phyloP scores from a whole-genome alignment of 2,329 filamentous ascomycete genomes.

The Neofusicoccum parvum region DNA sequence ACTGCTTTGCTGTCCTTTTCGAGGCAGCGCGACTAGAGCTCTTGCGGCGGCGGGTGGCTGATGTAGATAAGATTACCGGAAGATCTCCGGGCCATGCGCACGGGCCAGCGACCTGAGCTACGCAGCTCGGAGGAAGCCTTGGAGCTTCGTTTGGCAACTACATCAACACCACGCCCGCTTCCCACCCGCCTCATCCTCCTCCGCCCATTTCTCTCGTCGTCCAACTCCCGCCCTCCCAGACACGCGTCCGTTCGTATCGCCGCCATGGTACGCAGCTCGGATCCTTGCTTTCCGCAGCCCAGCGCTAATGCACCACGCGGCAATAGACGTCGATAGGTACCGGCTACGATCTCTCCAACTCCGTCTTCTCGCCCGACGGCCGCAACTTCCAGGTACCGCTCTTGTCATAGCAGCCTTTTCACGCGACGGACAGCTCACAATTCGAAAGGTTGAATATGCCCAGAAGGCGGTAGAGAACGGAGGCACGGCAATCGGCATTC shows the following conservation, averaged over 20 bases:
- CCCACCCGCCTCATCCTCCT: slow-evolving; percentile 18
- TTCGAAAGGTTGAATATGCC: slow-evolving; percentile 78
- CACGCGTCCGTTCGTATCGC: neutral
- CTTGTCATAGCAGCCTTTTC: neutral
- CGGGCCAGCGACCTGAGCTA: neutral
- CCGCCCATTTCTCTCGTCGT: neutral
- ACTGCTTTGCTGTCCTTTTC: slow-evolving; percentile 6
- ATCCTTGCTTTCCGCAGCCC: neutral
- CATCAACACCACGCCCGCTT: slow-evolving; percentile 9
- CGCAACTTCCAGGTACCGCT: slow-evolving; percentile 87
- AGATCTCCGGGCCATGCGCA: neutral
- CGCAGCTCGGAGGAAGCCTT: slow-evolving; percentile 19
- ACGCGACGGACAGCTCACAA: slow-evolving; percentile 20
- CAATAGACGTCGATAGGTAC: slow-evolving; percentile 96
- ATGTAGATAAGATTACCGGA: slow-evolving; percentile 15
- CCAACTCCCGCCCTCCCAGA: neutral
- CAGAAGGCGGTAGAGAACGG: slow-evolving; percentile 98
- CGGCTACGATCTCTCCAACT: slow-evolving; percentile 98
- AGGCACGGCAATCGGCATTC: slow-evolving; percentile 92
- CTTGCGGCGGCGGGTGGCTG: neutral
- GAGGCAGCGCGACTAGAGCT: neutral
- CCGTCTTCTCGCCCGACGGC: slow-evolving; percentile 98
- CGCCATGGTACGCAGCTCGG: neutral
- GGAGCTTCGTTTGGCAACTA: slow-evolving; percentile 21
- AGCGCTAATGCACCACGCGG: slow-evolving; percentile 7